A percentile compares a stretch with the other conserved stretches of the same genome.
Evolutionary conservation across 768 basidiomycete genomes (phyloP).

Genomic region (Naganishia vishniacii): DNA sequence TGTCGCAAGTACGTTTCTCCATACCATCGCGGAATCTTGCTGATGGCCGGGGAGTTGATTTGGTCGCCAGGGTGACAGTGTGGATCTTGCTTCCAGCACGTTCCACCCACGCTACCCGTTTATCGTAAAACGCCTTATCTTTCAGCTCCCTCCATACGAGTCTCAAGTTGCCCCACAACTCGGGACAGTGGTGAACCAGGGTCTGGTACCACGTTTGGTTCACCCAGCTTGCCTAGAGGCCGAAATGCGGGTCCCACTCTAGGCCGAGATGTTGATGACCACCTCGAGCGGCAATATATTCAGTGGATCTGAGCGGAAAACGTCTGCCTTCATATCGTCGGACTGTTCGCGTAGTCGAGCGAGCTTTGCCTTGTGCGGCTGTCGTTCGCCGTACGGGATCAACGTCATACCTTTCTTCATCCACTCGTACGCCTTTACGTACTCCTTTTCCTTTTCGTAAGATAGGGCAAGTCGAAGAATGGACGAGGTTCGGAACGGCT

Average conservation of each 20-base stretch:
- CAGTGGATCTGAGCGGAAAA: not conserved
- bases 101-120: not conserved
- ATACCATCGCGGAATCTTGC: not conserved
- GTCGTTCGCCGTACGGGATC: not conserved
- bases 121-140: not conserved
- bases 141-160: not conserved
- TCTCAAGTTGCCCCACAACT: not conserved
- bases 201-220: not conserved
- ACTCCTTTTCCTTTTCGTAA: not conserved
- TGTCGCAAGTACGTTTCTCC: too few species aligned
- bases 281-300: not conserved
- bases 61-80: not conserved
- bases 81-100: not conserved
- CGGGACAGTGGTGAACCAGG: not conserved
- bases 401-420: not conserved
- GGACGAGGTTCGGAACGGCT: not conserved
- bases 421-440: not conserved
- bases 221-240: not conserved
- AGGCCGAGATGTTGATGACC: not conserved
- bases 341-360: not conserved
- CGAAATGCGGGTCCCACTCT: not conserved
- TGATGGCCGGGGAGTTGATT: not conserved
- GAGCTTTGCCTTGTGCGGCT: not conserved
- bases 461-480: not conserved
- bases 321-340: not conserved